A percentile compares a stretch with the other conserved stretches of the same genome.
These are phyloP conservation scores for Hirschfeldia incana DNA, from an alignment of 345 rosid genomes.

Conservation along the genomic window DNA sequence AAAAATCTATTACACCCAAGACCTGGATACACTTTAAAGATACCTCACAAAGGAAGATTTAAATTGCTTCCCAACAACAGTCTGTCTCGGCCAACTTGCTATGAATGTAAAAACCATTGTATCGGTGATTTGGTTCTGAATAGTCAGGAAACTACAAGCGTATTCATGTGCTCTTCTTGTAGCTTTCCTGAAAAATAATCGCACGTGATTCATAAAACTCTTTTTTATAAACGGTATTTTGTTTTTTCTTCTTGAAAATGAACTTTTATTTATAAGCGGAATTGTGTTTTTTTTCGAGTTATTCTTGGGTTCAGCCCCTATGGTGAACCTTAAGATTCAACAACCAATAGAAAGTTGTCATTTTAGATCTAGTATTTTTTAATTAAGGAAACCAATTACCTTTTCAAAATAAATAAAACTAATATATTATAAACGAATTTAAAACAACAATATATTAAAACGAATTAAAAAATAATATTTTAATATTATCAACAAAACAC, in stretches of 20 bases:
- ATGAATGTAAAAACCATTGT: background rate
- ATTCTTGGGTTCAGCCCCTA: too few species aligned
- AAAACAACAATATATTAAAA: too few species aligned
- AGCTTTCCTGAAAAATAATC: background rate
- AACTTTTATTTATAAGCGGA: background rate
- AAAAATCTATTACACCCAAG: background rate
- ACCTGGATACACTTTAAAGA: background rate
- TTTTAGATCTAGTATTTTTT: too few species aligned
- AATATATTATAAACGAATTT: too few species aligned
- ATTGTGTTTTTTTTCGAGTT: background rate
- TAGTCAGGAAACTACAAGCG: background rate
- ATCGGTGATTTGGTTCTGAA: background rate
- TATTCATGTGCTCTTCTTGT: background rate
- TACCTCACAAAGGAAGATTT: background rate
- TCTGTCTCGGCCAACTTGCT: background rate
- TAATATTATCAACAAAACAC: too few species aligned
- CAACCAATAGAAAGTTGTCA: too few species aligned
- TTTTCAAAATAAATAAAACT: too few species aligned
- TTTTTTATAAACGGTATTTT: background rate
- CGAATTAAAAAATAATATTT: too few species aligned
- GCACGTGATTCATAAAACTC: background rate
- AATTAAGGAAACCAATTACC: too few species aligned
- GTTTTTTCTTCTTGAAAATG: too few species aligned
- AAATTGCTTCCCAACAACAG: background rate
- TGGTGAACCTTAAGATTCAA: too few species aligned